A percentile compares a stretch with the other conserved stretches of the same genome.
phyloP scores from a whole-genome alignment of 208 protist genomes.

The Phytomonas francai region DNA sequence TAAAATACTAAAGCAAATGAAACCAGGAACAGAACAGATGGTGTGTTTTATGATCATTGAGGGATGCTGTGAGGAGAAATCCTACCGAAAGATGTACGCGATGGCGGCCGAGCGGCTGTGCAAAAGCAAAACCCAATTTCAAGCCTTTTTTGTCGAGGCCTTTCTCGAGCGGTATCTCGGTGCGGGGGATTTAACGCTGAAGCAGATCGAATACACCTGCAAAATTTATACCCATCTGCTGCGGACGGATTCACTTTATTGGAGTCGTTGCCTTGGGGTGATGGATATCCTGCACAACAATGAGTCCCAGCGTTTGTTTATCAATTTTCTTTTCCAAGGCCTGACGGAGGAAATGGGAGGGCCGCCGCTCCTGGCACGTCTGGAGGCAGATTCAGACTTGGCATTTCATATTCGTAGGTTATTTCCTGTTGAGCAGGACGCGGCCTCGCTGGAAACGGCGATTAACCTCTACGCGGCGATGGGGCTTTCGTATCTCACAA shows the following conservation, averaged over 20 bases:
- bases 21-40: slow-evolving; percentile 55
- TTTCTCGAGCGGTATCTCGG: slow-evolving; percentile 89
- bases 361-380: slow-evolving; percentile 23
- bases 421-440: slow-evolving; percentile 35
- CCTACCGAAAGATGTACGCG: slow-evolving; percentile 94
- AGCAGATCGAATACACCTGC: slow-evolving; percentile 96
- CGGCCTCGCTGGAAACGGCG: slow-evolving; percentile 30
- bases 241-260: slow-evolving; percentile 92
- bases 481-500: slow-evolving; percentile 43
- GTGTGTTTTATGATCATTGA: slow-evolving; percentile 97
- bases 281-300: slow-evolving; percentile 69
- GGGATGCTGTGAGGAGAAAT: slow-evolving; percentile 95
- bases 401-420: slow-evolving; percentile 33
- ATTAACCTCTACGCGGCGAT: slow-evolving; percentile 76
- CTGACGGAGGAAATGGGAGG: slow-evolving; percentile 68
- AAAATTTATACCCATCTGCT: slow-evolving; percentile 97
- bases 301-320: slow-evolving; percentile 68
- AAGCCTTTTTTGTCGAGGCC: slow-evolving; percentile 78
- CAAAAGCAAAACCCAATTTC: slow-evolving; percentile 84
- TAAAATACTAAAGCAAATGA: slow-evolving; percentile 93
- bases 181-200: slow-evolving; percentile 93
- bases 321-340: slow-evolving; percentile 64
- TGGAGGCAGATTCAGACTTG: slow-evolving; percentile 49
- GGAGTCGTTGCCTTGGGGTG: slow-evolving; percentile 71
- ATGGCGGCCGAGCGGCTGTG: slow-evolving; percentile 96